Conservation (phyloP, 164 flowering plant species). For the Dillenia suffruticosa region DNA sequence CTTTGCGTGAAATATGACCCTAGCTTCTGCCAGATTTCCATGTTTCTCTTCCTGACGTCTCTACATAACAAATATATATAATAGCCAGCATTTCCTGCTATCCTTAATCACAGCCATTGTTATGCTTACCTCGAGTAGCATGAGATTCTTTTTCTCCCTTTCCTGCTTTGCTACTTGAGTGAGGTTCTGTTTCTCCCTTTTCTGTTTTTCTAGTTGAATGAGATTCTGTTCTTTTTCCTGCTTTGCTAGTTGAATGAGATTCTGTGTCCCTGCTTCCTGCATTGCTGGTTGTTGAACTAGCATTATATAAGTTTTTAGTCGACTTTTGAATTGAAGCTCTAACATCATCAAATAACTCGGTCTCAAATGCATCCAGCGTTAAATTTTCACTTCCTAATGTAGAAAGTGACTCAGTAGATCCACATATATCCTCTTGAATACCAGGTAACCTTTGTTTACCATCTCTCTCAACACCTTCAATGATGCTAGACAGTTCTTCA, state of each 20-base stretch:
- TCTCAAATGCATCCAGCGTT: conserved; percentile 60
- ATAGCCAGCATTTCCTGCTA: no score
- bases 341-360: conserved; percentile 67
- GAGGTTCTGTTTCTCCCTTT: conserved; percentile 11
- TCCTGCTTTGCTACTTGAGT: conserved; percentile 16
- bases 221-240: conserved; percentile 13
- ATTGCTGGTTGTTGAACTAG: conserved; percentile 14
- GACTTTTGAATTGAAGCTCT: conserved; percentile 81
- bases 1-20: no score
- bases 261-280: conserved; percentile 15
- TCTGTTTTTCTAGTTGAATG: conserved; percentile 14
- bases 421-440: conserved; percentile 69
- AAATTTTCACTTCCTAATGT: conserved; percentile 67
- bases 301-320: conserved; percentile 21
- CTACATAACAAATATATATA: no score
- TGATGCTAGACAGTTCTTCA: conserved; percentile 80
- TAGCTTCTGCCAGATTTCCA: no score
- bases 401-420: conserved; percentile 67
- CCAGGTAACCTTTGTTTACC: conserved; percentile 41
- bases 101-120: background rate
- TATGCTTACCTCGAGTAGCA: conserved; percentile 34
- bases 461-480: conserved; percentile 41
- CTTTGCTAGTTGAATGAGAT: conserved; percentile 12
- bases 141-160: conserved; percentile 11
- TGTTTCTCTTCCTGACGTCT: no score